A percentile compares a stretch with the other conserved stretches of the same genome.
These are phyloP conservation scores for Paecilomyces formosus DNA, from an alignment of 2,329 filamentous ascomycete species.

Conservation along the genomic window DNA sequence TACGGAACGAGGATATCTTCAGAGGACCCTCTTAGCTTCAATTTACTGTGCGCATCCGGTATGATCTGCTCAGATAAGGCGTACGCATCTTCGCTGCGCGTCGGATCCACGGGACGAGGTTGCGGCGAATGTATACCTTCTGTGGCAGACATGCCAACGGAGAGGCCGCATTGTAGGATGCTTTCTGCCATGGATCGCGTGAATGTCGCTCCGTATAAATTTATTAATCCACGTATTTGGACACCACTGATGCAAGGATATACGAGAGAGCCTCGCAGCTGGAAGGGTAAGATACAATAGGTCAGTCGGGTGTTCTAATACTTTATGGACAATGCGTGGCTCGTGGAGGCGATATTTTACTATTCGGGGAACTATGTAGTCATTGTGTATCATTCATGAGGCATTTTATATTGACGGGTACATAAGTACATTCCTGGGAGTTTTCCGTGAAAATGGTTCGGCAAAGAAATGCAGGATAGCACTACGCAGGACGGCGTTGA, in stretches of 20 bases:
- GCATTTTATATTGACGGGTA: not conserved
- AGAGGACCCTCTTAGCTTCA: slow-evolving; percentile 14
- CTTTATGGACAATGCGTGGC: not conserved
- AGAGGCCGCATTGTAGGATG: slow-evolving; percentile 14
- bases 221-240: not conserved
- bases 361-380: not conserved
- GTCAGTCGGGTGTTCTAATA: not conserved
- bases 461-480: not conserved
- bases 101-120: slow-evolving; percentile 12
- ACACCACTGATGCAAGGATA: not conserved
- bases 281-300: not conserved
- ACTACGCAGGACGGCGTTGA: not conserved
- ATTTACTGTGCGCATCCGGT: slow-evolving; percentile 12
- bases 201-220: not conserved
- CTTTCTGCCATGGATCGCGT: slow-evolving; percentile 7
- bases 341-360: not conserved
- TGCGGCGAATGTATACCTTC: slow-evolving; percentile 13
- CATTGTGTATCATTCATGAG: not conserved
- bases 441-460: not conserved
- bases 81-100: slow-evolving; percentile 12
- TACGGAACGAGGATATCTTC: slow-evolving; percentile 19
- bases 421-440: not conserved
- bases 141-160: slow-evolving; percentile 16
- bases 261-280: not conserved
- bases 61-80: slow-evolving; percentile 13